Conservation (phyloP, 352 stramenopile species). For the Elongisporangium prolatum region DNA sequence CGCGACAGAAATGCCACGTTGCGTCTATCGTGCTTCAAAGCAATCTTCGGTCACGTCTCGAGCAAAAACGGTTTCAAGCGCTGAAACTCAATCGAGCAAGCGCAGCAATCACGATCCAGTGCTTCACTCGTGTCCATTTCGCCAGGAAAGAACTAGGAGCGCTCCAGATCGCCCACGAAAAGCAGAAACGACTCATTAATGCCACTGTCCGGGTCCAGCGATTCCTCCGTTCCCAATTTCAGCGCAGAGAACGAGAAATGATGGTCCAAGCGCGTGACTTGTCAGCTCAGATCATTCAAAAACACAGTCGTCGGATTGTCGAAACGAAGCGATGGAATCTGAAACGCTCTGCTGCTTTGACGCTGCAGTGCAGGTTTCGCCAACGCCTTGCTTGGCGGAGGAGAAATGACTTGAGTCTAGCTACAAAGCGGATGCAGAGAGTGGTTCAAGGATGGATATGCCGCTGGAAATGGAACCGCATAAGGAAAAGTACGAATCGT, state of each 20-base stretch:
- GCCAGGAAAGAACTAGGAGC: conserved; percentile 11
- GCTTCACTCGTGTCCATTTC: conserved; percentile 15
- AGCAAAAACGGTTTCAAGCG: conserved; percentile 61
- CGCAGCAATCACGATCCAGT: conserved; percentile 40
- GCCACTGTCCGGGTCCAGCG: conserved; percentile 27
- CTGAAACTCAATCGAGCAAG: conserved; percentile 35
- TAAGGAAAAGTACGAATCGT: conserved; percentile 1
- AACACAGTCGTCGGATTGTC: conserved; percentile 30
- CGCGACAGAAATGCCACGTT: conserved; percentile 25
- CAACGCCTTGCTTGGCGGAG: conserved; percentile 10
- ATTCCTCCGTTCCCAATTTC: conserved; percentile 33
- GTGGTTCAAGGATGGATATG: conserved; percentile 18
- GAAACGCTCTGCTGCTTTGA: conserved; percentile 10
- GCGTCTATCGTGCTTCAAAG: conserved; percentile 65
- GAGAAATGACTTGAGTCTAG: conserved; percentile 6
- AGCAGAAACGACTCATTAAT: background rate
- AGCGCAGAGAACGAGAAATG: conserved; percentile 29
- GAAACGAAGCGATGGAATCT: conserved; percentile 2
- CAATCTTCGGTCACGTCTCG: conserved; percentile 39
- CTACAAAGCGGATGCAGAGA: conserved; percentile 7
- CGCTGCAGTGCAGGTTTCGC: conserved; percentile 40
- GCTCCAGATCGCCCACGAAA: conserved; percentile 14
- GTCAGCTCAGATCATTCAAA: conserved; percentile 47
- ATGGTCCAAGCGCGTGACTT: conserved; percentile 26
- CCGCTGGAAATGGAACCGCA: conserved; percentile 12